Conservation (phyloP, 352 stramenopile genomes). For the Globisporangium barbulae region DNA sequence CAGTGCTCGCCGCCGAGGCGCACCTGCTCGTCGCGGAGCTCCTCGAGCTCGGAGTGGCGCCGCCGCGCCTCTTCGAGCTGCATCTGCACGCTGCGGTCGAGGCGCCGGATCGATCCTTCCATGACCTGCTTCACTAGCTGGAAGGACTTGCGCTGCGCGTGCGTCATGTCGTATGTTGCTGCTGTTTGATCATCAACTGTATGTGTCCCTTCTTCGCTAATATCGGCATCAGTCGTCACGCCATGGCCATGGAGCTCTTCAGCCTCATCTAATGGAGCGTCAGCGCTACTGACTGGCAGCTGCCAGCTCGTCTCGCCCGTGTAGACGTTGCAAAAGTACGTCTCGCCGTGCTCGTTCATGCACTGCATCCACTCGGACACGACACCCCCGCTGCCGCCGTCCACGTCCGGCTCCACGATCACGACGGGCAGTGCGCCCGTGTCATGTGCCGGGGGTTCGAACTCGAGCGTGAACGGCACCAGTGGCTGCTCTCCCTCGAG, state of each 20-base stretch:
- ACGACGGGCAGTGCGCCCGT: constrained; percentile 12
- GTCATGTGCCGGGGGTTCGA: background rate
- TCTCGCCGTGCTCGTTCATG: constrained; percentile 35
- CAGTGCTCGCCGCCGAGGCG: constrained; percentile 33
- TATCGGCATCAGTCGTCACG: background rate
- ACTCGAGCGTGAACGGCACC: background rate
- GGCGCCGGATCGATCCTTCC: constrained; percentile 18
- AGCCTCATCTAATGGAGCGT: background rate
- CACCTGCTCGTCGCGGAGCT: constrained; percentile 27
- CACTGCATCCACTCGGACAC: constrained; percentile 35
- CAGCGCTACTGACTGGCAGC: constrained; percentile 16
- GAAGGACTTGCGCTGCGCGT: constrained; percentile 9
- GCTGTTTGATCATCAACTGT: background rate
- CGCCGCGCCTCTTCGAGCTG: constrained; percentile 27
- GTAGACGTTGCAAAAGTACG: constrained; percentile 39
- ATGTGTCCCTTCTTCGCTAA: background rate
- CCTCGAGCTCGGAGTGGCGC: constrained; percentile 23
- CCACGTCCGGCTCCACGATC: background rate
- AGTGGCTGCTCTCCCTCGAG: background rate
- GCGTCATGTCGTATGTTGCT: background rate
- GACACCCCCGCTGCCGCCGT: background rate
- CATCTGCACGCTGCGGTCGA: constrained; percentile 25
- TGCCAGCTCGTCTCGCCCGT: constrained; percentile 48
- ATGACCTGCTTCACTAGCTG: constrained; percentile 22
- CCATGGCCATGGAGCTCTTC: background rate